phyloP scores from a whole-genome alignment of 108 stramenopile species.

The Skeletonema tropicum region DNA sequence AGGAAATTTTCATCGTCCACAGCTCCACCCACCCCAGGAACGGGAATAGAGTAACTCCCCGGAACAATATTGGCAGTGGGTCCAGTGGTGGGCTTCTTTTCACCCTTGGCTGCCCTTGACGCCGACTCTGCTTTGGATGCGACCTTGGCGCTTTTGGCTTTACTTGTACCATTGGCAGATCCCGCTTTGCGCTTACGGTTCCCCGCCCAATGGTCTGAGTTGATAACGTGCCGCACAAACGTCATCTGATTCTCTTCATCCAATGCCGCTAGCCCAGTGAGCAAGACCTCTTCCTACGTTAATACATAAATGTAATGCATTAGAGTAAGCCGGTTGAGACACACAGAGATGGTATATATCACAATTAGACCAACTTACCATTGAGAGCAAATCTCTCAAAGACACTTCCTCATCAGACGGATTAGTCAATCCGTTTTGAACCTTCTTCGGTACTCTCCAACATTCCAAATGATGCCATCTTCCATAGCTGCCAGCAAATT shows the following conservation, averaged over 20 bases:
- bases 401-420: conserved; percentile 22
- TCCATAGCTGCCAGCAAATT: conserved; percentile 44
- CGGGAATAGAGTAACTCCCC: conserved; percentile 38
- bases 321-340: too few relatives aligned
- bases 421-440: conserved; percentile 41
- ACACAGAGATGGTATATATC: conserved; percentile 20
- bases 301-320: neutral
- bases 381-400: conserved; percentile 41
- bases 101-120: conserved; percentile 3
- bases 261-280: conserved; percentile 49
- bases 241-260: conserved; percentile 19
- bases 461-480: conserved; percentile 57
- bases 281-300: conserved; percentile 41
- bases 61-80: conserved; percentile 13
- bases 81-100: neutral
- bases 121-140: conserved; percentile 5
- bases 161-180: conserved; percentile 2
- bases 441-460: conserved; percentile 42
- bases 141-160: conserved; percentile 13
- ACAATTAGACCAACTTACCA: conserved; percentile 5
- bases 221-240: conserved; percentile 42
- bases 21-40: conserved; percentile 47
- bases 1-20: conserved; percentile 24
- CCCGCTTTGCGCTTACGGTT: conserved; percentile 30
- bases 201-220: conserved; percentile 52